A percentile compares a stretch with the other conserved stretches of the same genome.
Evolutionary conservation across 441 rosid species (phyloP).

Genomic region (Pelargonium australe): DNA sequence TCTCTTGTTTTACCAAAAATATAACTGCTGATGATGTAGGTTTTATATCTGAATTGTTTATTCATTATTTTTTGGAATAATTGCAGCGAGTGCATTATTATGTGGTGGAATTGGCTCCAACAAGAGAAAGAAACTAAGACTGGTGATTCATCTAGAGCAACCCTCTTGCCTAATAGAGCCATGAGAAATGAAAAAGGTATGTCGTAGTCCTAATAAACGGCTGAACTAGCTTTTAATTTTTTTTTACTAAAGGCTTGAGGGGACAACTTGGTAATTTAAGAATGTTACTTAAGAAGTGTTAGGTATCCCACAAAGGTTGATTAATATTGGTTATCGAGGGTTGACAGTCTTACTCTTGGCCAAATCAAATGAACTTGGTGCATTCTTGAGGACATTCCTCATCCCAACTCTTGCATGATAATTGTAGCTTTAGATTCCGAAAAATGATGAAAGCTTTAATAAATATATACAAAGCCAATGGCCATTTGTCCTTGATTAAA

Average conservation of each 20-base stretch:
- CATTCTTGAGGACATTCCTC: too few relatives aligned
- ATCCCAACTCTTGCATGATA: too few relatives aligned
- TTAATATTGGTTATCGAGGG: too few relatives aligned
- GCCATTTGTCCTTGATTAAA: too few relatives aligned
- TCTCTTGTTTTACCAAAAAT: neutral
- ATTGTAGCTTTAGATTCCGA: too few relatives aligned
- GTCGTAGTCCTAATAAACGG: constrained; percentile 4
- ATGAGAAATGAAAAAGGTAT: constrained; percentile 37
- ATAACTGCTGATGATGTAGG: constrained; percentile 6
- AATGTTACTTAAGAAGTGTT: neutral
- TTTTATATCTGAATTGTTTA: neutral
- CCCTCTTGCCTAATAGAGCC: constrained; percentile 19
- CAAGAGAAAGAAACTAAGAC: constrained; percentile 35
- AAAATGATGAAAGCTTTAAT: too few relatives aligned
- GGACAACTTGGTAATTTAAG: constrained; percentile 7
- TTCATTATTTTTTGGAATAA: constrained; percentile 18
- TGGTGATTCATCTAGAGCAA: constrained; percentile 21
- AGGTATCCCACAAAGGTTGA: too few relatives aligned
- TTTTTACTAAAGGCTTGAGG: neutral
- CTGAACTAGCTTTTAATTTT: neutral
- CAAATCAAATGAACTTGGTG: too few relatives aligned
- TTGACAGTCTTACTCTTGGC: too few relatives aligned
- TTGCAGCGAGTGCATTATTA: constrained; percentile 71
- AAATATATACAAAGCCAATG: too few relatives aligned
- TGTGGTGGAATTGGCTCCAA: constrained; percentile 86